A percentile compares a stretch with the other conserved stretches of the same genome.
Conservation (phyloP, 2,329 filamentous ascomycete genomes). For the Alternaria atra region DNA sequence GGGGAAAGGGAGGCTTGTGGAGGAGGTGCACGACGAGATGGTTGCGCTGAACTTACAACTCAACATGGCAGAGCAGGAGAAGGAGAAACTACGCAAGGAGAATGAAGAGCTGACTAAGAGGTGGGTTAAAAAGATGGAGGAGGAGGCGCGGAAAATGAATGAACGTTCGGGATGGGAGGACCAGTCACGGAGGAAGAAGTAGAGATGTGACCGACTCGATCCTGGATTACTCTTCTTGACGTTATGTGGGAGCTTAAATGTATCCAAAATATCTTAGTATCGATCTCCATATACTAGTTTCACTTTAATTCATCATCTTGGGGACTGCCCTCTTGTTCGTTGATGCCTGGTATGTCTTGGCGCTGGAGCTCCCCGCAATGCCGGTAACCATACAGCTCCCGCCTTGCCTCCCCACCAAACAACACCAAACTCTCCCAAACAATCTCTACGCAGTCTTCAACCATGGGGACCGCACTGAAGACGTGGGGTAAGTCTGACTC, state of each 20-base stretch:
- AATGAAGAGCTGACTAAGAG: slow-evolving; percentile 89
- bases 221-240: neutral
- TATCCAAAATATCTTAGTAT: neutral
- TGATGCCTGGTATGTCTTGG: slow-evolving; percentile 42
- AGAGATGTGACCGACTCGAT: neutral
- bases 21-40: slow-evolving; percentile 92
- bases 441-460: slow-evolving; percentile 13
- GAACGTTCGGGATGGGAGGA: slow-evolving; percentile 41
- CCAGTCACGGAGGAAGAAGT: slow-evolving; percentile 27
- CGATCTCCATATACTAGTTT: neutral
- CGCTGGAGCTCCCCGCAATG: slow-evolving; percentile 38
- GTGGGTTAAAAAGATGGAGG: slow-evolving; percentile 88
- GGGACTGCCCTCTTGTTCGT: slow-evolving; percentile 1
- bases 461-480: slow-evolving; percentile 49
- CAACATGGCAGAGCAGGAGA: slow-evolving; percentile 81
- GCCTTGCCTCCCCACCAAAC: slow-evolving; percentile 18
- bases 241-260: too few relatives aligned
- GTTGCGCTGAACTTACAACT: slow-evolving; percentile 87
- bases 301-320: neutral
- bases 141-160: slow-evolving; percentile 91
- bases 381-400: slow-evolving; percentile 8
- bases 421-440: slow-evolving; percentile 15
- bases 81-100: slow-evolving; percentile 76
- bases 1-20: slow-evolving; percentile 83
- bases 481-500: slow-evolving; percentile 44